Base-by-base conservation (phyloP, 371 early-diverging fungal species). In the Haplosporangium sp. region DNA sequence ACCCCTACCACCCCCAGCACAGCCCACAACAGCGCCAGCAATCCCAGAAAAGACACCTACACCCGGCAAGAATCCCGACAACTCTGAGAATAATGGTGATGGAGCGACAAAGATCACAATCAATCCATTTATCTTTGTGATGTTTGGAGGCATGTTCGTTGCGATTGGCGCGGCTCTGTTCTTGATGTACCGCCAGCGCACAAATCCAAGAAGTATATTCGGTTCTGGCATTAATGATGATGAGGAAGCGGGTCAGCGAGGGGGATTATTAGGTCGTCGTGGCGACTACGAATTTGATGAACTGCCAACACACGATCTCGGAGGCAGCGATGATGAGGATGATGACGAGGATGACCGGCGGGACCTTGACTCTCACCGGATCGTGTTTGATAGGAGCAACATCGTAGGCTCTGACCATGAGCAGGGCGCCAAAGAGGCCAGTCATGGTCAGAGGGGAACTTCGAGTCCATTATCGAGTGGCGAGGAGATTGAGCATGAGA, bases 401-500 rank as follows among this genome's bases (percentile, higher is more conserved):
- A n/a, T 72, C 8, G 54, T 38, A 16, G 79, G 52, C 11, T 11
- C 36, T 5, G 73, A 69, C 50, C 52, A 69, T 23, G 73, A 62
- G 14, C 62, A 40, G 58, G 69, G 55, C 62, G 63, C 20, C 66
- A 80, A 64, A 73, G 81, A 64, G 68, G 55, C 20, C 11, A 67
- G 51, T 64, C 43, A 48, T 13, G n/a, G 42, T 5, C 66, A 37
- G 23, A 54, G 59, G 16, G 63, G 48, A 3, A 14, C 48, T 5
- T 55, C 71, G 0, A 76, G 71, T 36, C 76, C 76, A 10, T 16
- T 77, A 18, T 77, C 79, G 42, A 77, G 79, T 38, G 79, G 72
- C 13, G 79, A 77, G 48, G 79, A 77, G 59, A 68, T 77, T 48
- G 69, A 82, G 37, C 79, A 72, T 13, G 84, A 77, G 52, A 80